Evolutionary conservation across 2,329 filamentous ascomycete species (phyloP).

Genomic region (Zalaria sp.): DNA sequence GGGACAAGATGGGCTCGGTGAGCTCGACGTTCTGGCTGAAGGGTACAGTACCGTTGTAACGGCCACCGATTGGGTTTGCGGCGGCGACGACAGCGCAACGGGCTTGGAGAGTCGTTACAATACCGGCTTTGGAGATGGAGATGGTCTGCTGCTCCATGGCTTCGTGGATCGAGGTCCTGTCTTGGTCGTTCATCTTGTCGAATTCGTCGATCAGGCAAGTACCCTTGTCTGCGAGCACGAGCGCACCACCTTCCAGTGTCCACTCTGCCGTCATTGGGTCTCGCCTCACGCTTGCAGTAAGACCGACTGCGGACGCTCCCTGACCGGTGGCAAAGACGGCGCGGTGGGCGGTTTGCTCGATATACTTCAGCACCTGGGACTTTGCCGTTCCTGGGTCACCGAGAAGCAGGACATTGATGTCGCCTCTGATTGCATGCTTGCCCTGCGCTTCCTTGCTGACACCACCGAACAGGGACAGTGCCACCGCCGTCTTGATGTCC

Average conservation of each 20-base stretch:
- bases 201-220: conserved; percentile 98
- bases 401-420: conserved; percentile 93
- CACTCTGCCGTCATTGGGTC: conserved; percentile 94
- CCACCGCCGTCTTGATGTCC: conserved; percentile 94
- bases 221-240: conserved; percentile 87
- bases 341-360: conserved; percentile 92
- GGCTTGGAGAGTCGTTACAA: conserved; percentile 91
- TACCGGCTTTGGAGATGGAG: conserved; percentile 96
- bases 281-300: conserved; percentile 89
- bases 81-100: conserved; percentile 93
- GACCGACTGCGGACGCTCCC: conserved; percentile 90
- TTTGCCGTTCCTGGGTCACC: conserved; percentile 97
- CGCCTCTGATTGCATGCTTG: conserved; percentile 79
- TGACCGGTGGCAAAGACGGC: conserved; percentile 97
- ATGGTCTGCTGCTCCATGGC: conserved; percentile 99
- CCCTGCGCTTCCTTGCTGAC: conserved; percentile 85
- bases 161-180: conserved; percentile 95
- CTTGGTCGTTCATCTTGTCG: conserved; percentile 99
- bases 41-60: conserved; percentile 91
- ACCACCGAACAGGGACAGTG: conserved; percentile 85
- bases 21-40: conserved; percentile 95
- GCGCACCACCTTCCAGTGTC: conserved; percentile 89
- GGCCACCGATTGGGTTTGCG: conserved; percentile 88
- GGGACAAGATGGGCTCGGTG: conserved; percentile 91
- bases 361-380: conserved; percentile 92